Conservation (phyloP, 352 stramenopile species). For the Thalassiosira oceanica region DNA sequence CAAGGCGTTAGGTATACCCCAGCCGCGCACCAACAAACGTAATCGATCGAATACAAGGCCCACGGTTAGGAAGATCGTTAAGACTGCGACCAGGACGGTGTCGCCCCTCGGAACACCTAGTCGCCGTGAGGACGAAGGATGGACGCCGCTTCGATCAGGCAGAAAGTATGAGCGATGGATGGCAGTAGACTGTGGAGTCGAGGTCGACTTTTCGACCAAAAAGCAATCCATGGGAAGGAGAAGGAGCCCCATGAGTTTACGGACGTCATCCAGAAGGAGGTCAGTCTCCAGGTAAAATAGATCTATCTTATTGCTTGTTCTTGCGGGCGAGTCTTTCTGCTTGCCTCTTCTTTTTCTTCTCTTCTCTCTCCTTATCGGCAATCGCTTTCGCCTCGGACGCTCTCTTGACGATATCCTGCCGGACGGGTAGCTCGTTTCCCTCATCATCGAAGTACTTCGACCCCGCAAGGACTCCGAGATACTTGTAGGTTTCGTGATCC, state of each 20-base stretch:
- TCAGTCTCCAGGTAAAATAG: too few relatives aligned
- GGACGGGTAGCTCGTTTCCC: slow-evolving; percentile 26
- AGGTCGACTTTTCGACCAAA: slow-evolving; percentile 1
- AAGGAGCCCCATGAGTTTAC: too few relatives aligned
- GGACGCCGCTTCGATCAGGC: too few relatives aligned
- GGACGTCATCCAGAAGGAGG: too few relatives aligned
- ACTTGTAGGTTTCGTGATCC: slow-evolving; percentile 39
- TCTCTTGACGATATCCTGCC: slow-evolving; percentile 23
- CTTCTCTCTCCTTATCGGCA: slow-evolving; percentile 20
- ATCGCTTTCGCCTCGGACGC: slow-evolving; percentile 19
- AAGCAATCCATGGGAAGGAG: too few relatives aligned
- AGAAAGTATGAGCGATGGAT: neutral
- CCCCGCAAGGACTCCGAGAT: slow-evolving; percentile 19
- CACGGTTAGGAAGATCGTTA: slow-evolving; percentile 5
- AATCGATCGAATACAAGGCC: slow-evolving; percentile 4
- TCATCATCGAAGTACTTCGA: slow-evolving; percentile 37
- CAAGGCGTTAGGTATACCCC: neutral
- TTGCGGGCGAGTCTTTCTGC: too few relatives aligned
- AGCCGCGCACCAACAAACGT: neutral
- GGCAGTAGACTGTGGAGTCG: neutral
- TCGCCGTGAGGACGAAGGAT: neutral
- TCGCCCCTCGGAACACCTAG: neutral
- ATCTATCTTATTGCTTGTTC: too few relatives aligned
- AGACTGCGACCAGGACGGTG: neutral
- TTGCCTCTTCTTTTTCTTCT: slow-evolving; percentile 23